Percentiles rank a stretch among this genome's conserved stretches.
phyloP scores from a whole-genome alignment of 2,329 filamentous ascomycete species.

The Keithomyces neogunnii region DNA sequence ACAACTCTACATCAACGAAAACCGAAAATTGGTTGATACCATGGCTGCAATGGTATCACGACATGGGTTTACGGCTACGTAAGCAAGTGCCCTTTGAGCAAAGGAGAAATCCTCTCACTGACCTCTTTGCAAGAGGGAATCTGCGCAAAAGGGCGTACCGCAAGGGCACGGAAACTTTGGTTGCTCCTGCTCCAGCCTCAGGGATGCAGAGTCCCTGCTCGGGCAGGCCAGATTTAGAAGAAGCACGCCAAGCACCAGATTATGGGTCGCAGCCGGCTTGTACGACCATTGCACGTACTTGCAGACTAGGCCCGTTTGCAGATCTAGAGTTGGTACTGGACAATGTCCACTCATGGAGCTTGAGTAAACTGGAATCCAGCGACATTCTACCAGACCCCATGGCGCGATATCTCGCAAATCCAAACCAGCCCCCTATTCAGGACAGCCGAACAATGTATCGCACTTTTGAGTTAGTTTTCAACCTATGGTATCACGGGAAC shows the following conservation, averaged over 20 bases:
- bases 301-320: constrained; percentile 17
- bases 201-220: neutral
- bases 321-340: constrained; percentile 25
- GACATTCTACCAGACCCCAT: constrained; percentile 22
- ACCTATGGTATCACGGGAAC: constrained; percentile 26
- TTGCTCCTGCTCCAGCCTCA: constrained; percentile 6
- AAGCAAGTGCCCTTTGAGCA: constrained; percentile 12
- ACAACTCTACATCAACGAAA: constrained; percentile 25
- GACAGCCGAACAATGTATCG: constrained; percentile 32
- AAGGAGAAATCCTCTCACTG: neutral
- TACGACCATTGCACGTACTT: constrained; percentile 14
- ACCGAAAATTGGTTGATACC: constrained; percentile 26
- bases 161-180: constrained; percentile 10
- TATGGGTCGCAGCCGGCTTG: neutral
- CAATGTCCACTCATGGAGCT: constrained; percentile 25
- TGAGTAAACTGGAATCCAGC: constrained; percentile 23
- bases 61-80: constrained; percentile 29
- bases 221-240: constrained; percentile 4
- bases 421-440: constrained; percentile 26
- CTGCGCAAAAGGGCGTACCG: constrained; percentile 27
- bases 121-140: constrained; percentile 20
- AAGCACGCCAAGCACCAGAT: neutral
- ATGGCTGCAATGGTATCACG: constrained; percentile 25
- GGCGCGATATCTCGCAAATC: constrained; percentile 26
- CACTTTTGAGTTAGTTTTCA: constrained; percentile 29